Evolutionary conservation across 2,329 filamentous ascomycete genomes (phyloP).

Genomic region (Clonostachys sp.): DNA sequence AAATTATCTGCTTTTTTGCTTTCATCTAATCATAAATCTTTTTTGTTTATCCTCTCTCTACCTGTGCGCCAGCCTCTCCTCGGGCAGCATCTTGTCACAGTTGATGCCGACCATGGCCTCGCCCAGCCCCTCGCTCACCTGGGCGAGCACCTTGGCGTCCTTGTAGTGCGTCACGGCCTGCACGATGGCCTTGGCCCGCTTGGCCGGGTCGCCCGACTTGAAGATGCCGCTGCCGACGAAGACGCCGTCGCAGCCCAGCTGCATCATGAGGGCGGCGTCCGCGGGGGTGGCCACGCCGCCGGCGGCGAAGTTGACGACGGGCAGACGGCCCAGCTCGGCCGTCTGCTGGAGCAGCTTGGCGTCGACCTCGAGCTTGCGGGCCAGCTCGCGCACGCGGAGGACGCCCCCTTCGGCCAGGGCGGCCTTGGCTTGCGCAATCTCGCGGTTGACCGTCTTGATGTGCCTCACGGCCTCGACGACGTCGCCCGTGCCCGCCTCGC

Average conservation of each 20-base stretch:
- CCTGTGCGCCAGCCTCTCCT: slow-evolving; percentile 67
- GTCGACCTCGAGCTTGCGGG: slow-evolving; percentile 76
- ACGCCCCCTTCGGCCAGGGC: slow-evolving; percentile 57
- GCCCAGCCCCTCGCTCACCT: slow-evolving; percentile 84
- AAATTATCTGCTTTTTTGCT: too few relatives aligned
- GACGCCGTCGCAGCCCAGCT: slow-evolving; percentile 94
- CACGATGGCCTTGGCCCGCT: slow-evolving; percentile 91
- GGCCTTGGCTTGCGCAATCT: slow-evolving; percentile 76
- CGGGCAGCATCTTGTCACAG: slow-evolving; percentile 69
- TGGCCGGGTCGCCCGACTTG: slow-evolving; percentile 87
- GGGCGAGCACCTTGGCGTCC: slow-evolving; percentile 79
- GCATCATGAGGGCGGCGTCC: slow-evolving; percentile 96
- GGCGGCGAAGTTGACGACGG: slow-evolving; percentile 96
- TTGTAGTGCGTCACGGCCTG: slow-evolving; percentile 88
- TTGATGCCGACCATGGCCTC: slow-evolving; percentile 98
- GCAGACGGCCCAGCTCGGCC: slow-evolving; percentile 79
- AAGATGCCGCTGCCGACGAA: slow-evolving; percentile 98
- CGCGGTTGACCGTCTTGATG: slow-evolving; percentile 82
- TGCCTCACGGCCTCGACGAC: slow-evolving; percentile 95
- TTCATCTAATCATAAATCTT: too few relatives aligned
- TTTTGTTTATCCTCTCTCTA: too few relatives aligned
- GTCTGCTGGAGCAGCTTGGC: slow-evolving; percentile 79
- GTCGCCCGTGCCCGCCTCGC: slow-evolving; percentile 94
- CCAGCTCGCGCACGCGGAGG: slow-evolving; percentile 60
- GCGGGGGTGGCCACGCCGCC: slow-evolving; percentile 99